These are phyloP conservation scores for Babjeviella inositovora DNA, from an alignment of 805 yeast genomes.

Conservation along the genomic window DNA sequence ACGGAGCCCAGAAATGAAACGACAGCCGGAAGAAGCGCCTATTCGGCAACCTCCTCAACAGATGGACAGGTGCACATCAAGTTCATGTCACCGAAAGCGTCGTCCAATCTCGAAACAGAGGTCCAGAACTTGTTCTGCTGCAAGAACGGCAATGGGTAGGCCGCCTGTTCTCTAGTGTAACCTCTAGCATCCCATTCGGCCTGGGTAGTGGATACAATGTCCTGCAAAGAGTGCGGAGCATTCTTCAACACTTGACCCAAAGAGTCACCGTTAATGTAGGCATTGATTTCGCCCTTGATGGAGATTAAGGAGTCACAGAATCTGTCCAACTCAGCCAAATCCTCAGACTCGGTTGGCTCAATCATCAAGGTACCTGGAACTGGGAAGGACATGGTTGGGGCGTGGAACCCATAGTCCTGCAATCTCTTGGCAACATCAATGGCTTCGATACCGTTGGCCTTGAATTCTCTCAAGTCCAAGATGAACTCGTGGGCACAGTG, in stretches of 20 bases:
- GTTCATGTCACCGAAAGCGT: conserved; percentile 86
- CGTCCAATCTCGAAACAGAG: conserved; percentile 81
- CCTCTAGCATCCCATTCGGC: conserved; percentile 75
- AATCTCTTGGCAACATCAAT: conserved; percentile 93
- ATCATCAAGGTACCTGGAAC: conserved; percentile 96
- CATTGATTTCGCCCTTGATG: conserved; percentile 70
- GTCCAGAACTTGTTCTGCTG: conserved; percentile 86
- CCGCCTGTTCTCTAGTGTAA: conserved; percentile 86
- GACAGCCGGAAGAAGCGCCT: too few species aligned
- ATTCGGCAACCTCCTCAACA: conserved; percentile 57
- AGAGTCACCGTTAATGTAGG: conserved; percentile 47
- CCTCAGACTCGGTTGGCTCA: conserved; percentile 95
- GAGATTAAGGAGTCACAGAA: conserved; percentile 78
- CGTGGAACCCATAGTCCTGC: conserved; percentile 97
- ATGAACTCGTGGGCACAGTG: conserved; percentile 97
- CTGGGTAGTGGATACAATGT: conserved; percentile 41
- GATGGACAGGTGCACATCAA: conserved; percentile 88
- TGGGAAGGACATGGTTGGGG: conserved; percentile 98
- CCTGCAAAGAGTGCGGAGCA: conserved; percentile 85
- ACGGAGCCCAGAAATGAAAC: too few species aligned
- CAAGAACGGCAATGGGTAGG: conserved; percentile 72
- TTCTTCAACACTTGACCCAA: conserved; percentile 64
- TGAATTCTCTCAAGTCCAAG: conserved; percentile 76
- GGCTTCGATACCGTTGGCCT: conserved; percentile 72
- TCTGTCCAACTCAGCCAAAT: conserved; percentile 75